These are phyloP conservation scores for Cystobasidium sp. DNA, from an alignment of 1,284 basidiomycete species.

Conservation along the genomic window DNA sequence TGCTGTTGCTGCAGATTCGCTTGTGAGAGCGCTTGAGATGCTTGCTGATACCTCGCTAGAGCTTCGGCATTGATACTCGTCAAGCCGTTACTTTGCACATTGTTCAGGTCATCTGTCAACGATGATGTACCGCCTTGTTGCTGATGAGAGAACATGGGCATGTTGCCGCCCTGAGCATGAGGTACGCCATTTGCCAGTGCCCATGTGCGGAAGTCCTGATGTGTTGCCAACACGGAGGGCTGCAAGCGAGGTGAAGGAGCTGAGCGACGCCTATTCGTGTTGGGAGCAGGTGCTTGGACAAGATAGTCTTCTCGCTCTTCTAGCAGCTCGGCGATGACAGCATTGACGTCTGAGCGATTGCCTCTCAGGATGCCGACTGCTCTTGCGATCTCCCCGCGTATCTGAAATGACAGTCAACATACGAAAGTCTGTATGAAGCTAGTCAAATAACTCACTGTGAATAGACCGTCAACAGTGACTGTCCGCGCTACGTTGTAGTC, in stretches of 20 bases:
- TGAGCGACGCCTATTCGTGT: constrained; percentile 45
- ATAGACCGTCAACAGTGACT: constrained; percentile 93
- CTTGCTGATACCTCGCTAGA: constrained; percentile 31
- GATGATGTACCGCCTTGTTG: constrained; percentile 7
- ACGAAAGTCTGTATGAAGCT: neutral
- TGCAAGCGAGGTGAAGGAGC: constrained; percentile 48
- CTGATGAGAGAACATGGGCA: constrained; percentile 36
- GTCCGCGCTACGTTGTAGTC: constrained; percentile 96
- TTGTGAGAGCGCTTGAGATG: constrained; percentile 37
- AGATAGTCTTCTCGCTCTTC: constrained; percentile 55
- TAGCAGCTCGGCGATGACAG: constrained; percentile 53
- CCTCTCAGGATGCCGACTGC: constrained; percentile 67
- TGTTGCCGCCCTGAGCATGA: constrained; percentile 30
- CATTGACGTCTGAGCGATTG: constrained; percentile 47
- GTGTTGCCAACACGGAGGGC: constrained; percentile 27
- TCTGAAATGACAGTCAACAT: constrained; percentile 61
- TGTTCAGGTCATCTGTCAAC: neutral
- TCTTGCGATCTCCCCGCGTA: constrained; percentile 98
- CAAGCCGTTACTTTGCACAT: constrained; percentile 3
- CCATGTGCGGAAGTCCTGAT: constrained; percentile 37
- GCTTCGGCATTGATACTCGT: constrained; percentile 34
- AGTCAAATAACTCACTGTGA: constrained; percentile 67
- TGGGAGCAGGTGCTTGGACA: constrained; percentile 52
- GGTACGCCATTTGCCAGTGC: constrained; percentile 42
- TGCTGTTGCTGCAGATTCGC: constrained; percentile 43